Percentiles rank a stretch among this genome's conserved stretches.
Conservation (phyloP, 2,329 filamentous ascomycete species). For the Mycosphaerelloides madeirae region DNA sequence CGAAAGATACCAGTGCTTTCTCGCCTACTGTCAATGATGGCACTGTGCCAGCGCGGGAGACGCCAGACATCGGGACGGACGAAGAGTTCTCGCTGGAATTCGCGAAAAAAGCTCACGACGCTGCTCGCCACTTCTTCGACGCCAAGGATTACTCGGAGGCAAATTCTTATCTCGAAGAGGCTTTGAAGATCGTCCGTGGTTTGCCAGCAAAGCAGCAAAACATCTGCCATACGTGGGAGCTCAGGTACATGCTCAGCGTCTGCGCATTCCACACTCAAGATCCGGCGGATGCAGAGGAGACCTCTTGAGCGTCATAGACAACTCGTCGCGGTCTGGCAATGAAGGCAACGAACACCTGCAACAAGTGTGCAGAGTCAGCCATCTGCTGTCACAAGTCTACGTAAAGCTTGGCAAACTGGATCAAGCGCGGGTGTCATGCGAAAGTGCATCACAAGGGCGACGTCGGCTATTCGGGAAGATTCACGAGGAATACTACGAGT, state of each 20-base stretch:
- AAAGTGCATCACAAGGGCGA: slow-evolving; percentile 12
- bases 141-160: slow-evolving; percentile 24
- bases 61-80: slow-evolving; percentile 13
- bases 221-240: slow-evolving; percentile 25
- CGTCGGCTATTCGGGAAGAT: slow-evolving; percentile 13
- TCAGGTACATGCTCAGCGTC: slow-evolving; percentile 29
- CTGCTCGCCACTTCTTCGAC: slow-evolving; percentile 25
- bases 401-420: slow-evolving; percentile 11
- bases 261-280: slow-evolving; percentile 26
- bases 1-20: too few relatives aligned
- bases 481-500: slow-evolving; percentile 5
- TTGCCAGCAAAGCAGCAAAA: slow-evolving; percentile 18
- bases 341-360: slow-evolving; percentile 4
- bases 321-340: neutral
- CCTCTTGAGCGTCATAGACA: slow-evolving; percentile 12
- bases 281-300: slow-evolving; percentile 20
- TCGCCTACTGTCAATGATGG: too few relatives aligned
- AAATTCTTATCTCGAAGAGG: slow-evolving; percentile 26
- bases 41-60: too few relatives aligned
- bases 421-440: slow-evolving; percentile 12
- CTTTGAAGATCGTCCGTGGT: slow-evolving; percentile 23
- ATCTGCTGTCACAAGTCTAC: slow-evolving; percentile 10
- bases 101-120: slow-evolving; percentile 25
- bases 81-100: slow-evolving; percentile 28
- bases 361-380: slow-evolving; percentile 12